phyloP scores from a whole-genome alignment of 345 rosid species.

The Populus nigra region DNA sequence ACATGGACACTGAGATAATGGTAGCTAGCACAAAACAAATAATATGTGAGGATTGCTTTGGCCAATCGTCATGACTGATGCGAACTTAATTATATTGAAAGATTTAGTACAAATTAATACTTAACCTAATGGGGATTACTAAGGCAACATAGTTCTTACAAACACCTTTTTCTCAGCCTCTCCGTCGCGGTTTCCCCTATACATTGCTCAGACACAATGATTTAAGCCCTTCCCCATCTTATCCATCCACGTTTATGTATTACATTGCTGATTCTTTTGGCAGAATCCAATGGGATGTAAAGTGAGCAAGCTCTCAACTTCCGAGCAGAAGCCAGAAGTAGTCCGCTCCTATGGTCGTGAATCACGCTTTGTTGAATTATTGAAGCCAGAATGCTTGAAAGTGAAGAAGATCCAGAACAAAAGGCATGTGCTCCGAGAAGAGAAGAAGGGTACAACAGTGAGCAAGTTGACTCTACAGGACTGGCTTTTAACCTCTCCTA shows the following conservation, averaged over 20 bases:
- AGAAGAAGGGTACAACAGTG: neutral
- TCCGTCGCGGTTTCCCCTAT: neutral
- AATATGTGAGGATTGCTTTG: neutral
- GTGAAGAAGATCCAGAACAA: slow-evolving; percentile 16
- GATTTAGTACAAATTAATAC: too few species aligned
- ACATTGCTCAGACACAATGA: neutral
- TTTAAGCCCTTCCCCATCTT: neutral
- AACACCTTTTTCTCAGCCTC: neutral
- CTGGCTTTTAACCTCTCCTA: slow-evolving; percentile 34
- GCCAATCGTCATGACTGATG: neutral
- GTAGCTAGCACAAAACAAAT: neutral
- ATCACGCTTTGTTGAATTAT: slow-evolving; percentile 7
- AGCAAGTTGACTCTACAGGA: slow-evolving; percentile 36
- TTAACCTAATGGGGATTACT: neutral
- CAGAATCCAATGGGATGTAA: slow-evolving; percentile 27
- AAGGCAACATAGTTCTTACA: neutral
- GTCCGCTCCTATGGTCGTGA: neutral
- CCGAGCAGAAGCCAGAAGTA: neutral
- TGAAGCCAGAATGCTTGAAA: slow-evolving; percentile 27
- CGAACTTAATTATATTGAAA: too few species aligned
- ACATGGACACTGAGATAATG: neutral
- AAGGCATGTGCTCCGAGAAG: neutral
- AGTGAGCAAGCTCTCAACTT: slow-evolving; percentile 11
- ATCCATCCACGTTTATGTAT: neutral
- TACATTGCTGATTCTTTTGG: neutral